Evolutionary conservation across 75 land plant genomes (phyloP).

Genomic region (Adiantum capillusveneris): DNA sequence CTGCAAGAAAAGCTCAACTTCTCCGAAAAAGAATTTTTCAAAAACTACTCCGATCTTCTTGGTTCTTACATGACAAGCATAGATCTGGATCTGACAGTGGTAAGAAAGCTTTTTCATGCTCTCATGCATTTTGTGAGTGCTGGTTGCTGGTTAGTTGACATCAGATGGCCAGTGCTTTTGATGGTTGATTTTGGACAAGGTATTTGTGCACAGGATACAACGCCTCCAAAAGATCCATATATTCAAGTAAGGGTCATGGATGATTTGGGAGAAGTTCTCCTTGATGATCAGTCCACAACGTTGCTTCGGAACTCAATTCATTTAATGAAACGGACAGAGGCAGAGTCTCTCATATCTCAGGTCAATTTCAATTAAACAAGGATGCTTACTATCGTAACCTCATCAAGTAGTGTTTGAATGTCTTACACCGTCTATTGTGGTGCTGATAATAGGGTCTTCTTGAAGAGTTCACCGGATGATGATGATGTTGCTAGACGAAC

Average conservation of each 20-base stretch:
- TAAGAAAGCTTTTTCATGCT: conserved; percentile 20
- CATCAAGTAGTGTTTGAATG: background rate
- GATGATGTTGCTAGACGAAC: background rate
- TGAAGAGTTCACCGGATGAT: conserved; percentile 57
- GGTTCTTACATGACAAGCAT: conserved; percentile 71
- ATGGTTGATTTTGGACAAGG: background rate
- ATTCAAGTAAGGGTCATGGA: conserved; percentile 77
- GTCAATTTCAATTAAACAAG: conserved; percentile 11
- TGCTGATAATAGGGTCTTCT: conserved; percentile 45
- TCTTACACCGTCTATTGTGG: background rate
- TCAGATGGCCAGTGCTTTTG: no score
- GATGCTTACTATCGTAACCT: no score
- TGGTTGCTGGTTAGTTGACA: no score
- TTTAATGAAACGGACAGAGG: conserved; percentile 81
- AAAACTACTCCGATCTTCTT: conserved; percentile 60
- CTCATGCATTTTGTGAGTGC: background rate
- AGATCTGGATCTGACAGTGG: conserved; percentile 86
- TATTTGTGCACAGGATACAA: conserved; percentile 43
- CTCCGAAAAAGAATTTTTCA: conserved; percentile 72
- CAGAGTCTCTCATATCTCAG: conserved; percentile 76
- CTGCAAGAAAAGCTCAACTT: conserved; percentile 57
- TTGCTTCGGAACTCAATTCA: conserved; percentile 67
- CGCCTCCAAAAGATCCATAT: conserved; percentile 95
- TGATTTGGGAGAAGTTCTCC: conserved; percentile 60
- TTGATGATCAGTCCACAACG: conserved; percentile 58